These are phyloP conservation scores for Oryza longistaminata DNA, from an alignment of 176 grass and related monocot species.

Conservation along the genomic window DNA sequence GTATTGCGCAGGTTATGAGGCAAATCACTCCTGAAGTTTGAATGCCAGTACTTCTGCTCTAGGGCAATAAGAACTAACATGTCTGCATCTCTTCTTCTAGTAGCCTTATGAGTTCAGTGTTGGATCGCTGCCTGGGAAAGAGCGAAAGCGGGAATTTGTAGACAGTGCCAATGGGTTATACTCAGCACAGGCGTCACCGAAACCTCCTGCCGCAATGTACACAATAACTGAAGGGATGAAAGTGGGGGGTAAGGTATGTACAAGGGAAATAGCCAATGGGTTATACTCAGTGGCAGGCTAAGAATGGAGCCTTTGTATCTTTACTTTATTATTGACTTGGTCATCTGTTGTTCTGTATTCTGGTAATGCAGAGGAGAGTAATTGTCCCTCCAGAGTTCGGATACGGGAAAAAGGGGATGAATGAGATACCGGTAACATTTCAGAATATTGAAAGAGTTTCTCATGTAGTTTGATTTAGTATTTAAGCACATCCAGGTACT, in stretches of 20 bases:
- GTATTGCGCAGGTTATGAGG: conserved; percentile 83
- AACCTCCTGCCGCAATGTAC: conserved; percentile 80
- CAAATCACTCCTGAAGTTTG: not conserved
- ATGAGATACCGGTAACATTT: conserved; percentile 74
- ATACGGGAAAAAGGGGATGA: conserved; percentile 72
- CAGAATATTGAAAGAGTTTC: not conserved
- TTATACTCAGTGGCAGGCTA: too few species aligned
- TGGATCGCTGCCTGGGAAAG: conserved; percentile 77
- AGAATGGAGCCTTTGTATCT: not conserved
- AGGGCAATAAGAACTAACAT: conserved; percentile 32
- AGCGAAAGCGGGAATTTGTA: conserved; percentile 83
- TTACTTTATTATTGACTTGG: not conserved
- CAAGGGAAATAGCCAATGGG: not conserved
- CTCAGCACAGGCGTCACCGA: conserved; percentile 83
- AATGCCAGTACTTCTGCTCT: not conserved
- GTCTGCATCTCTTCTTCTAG: conserved; percentile 52
- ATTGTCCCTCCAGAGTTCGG: conserved; percentile 80
- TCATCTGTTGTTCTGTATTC: not conserved
- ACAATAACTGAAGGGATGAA: conserved; percentile 91
- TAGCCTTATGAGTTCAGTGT: conserved; percentile 99
- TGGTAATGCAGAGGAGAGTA: conserved; percentile 65
- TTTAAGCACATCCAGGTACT: not conserved
- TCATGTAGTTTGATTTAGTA: too few species aligned
- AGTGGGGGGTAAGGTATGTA: conserved; percentile 81
- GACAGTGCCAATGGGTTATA: conserved; percentile 84